Conservation (phyloP, 2,329 filamentous ascomycete species). For the Calonectria pseudoreteaudii region DNA sequence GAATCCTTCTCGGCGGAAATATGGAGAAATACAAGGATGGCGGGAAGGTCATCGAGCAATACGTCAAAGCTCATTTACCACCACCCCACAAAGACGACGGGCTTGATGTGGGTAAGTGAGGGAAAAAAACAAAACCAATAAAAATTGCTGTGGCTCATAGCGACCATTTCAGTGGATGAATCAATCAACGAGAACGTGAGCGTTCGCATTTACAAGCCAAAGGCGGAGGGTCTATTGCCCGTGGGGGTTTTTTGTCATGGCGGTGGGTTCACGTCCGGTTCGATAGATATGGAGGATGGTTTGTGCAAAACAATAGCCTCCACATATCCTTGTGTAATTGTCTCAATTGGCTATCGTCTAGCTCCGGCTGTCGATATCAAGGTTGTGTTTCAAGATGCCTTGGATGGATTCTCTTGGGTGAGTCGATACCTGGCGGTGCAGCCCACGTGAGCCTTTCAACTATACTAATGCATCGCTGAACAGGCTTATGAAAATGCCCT, state of each 20-base stretch:
- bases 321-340: not conserved
- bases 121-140: no score
- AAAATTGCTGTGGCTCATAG: not conserved
- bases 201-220: not conserved
- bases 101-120: not conserved
- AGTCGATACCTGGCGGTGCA: not conserved
- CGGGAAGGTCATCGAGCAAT: not conserved
- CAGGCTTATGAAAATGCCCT: not conserved
- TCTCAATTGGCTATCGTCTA: not conserved
- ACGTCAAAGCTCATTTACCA: not conserved
- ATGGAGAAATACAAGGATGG: not conserved
- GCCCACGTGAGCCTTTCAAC: rapidly evolving
- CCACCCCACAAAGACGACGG: not conserved
- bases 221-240: not conserved
- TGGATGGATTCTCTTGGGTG: not conserved
- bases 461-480: not conserved
- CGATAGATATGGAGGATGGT: not conserved
- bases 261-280: not conserved
- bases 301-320: not conserved
- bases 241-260: not conserved
- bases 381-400: not conserved
- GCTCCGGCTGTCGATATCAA: not conserved
- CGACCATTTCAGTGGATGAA: not conserved
- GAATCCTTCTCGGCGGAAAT: not conserved
- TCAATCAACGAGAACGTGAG: not conserved